A percentile compares a stretch with the other conserved stretches of the same genome.
Conservation (phyloP, 2,329 filamentous ascomycete species). For the Triangularia setosa region DNA sequence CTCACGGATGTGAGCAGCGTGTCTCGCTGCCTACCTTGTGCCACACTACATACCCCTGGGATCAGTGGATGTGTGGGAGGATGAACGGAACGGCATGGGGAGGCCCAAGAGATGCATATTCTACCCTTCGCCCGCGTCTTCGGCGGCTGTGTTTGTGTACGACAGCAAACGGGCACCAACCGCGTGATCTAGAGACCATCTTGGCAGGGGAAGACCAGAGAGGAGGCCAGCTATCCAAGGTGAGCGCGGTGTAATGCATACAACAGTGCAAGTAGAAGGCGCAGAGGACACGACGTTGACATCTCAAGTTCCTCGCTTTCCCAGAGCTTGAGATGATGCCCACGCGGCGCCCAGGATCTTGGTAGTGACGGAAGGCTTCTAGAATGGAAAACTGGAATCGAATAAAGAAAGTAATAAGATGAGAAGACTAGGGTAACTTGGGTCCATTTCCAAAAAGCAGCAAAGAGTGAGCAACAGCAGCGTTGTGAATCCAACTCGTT, state of each 20-base stretch:
- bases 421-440: background rate
- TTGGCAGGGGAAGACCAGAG: constrained; percentile 9
- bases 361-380: background rate
- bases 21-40: background rate
- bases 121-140: background rate
- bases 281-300: background rate
- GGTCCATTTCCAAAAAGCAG: background rate
- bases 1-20: background rate
- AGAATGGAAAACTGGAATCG: background rate
- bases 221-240: background rate
- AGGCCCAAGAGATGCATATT: constrained; percentile 4
- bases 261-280: background rate
- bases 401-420: background rate
- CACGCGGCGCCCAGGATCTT: background rate
- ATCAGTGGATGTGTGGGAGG: background rate
- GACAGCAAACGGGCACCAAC: background rate
- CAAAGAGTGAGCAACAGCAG: background rate
- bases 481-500: background rate
- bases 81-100: constrained; percentile 2
- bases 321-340: background rate
- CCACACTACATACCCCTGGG: background rate
- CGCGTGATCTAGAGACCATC: constrained; percentile 6
- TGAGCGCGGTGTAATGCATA: background rate
- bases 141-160: background rate
- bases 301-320: background rate